phyloP scores from a whole-genome alignment of 176 grass and related monocot species.

The Raddia guianensis region DNA sequence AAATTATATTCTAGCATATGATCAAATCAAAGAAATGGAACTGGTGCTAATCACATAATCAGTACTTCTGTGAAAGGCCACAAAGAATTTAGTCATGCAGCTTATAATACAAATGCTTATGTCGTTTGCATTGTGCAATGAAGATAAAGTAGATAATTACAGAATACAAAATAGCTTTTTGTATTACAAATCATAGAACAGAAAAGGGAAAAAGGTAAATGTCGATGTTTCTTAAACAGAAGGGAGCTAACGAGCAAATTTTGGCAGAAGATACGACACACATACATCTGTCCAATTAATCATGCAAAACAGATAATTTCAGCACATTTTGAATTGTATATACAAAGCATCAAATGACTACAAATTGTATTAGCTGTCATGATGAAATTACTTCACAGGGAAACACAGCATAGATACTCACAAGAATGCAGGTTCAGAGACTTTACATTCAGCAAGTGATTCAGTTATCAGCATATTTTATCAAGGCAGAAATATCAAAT shows the following conservation, averaged over 20 bases:
- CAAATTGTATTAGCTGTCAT: background rate
- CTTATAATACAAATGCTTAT: background rate
- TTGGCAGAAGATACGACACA: background rate
- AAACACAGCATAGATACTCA: constrained; percentile 22
- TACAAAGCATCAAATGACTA: constrained; percentile 27
- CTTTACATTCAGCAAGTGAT: constrained; percentile 21
- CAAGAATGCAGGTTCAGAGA: constrained; percentile 18
- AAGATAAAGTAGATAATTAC: background rate
- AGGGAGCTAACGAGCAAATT: background rate
- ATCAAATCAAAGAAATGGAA: constrained; percentile 9
- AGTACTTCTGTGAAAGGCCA: background rate
- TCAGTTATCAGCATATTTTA: constrained; percentile 15
- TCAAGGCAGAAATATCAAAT: constrained; percentile 14
- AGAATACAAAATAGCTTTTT: constrained; percentile 6
- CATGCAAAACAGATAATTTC: background rate
- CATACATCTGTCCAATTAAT: background rate
- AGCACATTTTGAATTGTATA: background rate
- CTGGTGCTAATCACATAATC: constrained; percentile 13
- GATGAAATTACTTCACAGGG: constrained; percentile 32
- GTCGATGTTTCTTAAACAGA: background rate
- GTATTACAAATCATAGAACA: background rate
- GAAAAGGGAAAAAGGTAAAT: background rate
- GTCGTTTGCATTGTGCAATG: background rate
- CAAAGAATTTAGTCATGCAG: background rate
- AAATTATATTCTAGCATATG: constrained; percentile 3